Evolutionary conservation across 805 yeast species (phyloP).

Genomic region (Nakazawaea holstii): DNA sequence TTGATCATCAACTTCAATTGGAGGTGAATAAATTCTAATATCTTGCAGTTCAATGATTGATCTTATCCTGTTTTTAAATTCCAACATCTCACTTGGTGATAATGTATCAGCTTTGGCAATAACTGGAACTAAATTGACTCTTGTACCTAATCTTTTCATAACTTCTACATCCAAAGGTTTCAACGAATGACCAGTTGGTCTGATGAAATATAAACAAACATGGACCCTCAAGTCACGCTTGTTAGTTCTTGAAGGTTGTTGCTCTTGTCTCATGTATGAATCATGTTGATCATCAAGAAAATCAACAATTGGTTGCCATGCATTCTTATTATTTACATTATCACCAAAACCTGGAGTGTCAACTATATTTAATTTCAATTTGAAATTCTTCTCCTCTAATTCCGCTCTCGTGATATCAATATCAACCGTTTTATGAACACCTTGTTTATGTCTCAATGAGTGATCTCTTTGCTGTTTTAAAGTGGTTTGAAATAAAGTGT

Average conservation of each 20-base stretch:
- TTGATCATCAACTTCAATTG: constrained; percentile 67
- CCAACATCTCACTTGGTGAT: constrained; percentile 61
- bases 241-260: constrained; percentile 70
- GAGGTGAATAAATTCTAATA: constrained; percentile 79
- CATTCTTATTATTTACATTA: constrained; percentile 75
- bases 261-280: constrained; percentile 85
- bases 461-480: constrained; percentile 55
- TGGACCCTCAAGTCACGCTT: constrained; percentile 84
- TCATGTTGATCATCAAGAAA: constrained; percentile 91
- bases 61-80: constrained; percentile 71
- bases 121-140: constrained; percentile 85
- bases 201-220: constrained; percentile 82
- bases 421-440: constrained; percentile 66
- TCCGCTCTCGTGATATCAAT: constrained; percentile 76
- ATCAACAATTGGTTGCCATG: constrained; percentile 84
- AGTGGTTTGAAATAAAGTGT: constrained; percentile 75
- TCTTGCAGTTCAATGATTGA: constrained; percentile 80
- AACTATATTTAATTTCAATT: constrained; percentile 69
- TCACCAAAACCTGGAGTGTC: constrained; percentile 96
- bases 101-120: constrained; percentile 87
- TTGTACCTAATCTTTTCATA: constrained; percentile 74
- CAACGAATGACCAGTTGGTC: constrained; percentile 87
- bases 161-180: constrained; percentile 84
- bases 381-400: constrained; percentile 79
- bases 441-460: constrained; percentile 52